Evolutionary conservation across 306 rosid species (phyloP).

Genomic region (Acmispon strigosus): DNA sequence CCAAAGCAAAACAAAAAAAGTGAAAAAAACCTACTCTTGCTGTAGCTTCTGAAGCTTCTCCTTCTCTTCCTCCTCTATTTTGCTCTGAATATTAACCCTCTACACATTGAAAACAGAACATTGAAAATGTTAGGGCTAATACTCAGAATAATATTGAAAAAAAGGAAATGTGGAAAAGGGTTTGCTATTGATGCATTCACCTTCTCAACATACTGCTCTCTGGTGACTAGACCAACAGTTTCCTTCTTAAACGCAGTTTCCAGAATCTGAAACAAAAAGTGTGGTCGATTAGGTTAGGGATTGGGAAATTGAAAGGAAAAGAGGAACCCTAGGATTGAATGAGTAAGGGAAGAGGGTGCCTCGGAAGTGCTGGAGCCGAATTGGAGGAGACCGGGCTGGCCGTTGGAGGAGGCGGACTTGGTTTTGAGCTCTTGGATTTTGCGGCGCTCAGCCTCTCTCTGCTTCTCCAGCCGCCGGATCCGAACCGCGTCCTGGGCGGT

Average conservation of each 20-base stretch:
- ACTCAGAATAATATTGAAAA: too few species aligned
- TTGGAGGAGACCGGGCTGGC: slow-evolving; percentile 94
- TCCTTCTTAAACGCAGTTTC: slow-evolving; percentile 98
- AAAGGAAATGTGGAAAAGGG: too few species aligned
- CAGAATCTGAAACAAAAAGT: slow-evolving; percentile 62
- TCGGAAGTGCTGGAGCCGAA: slow-evolving; percentile 95
- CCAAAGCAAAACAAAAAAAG: not conserved
- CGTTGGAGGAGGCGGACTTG: slow-evolving; percentile 70
- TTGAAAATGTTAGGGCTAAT: not conserved
- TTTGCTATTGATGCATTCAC: slow-evolving; percentile 19
- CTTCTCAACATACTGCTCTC: slow-evolving; percentile 96
- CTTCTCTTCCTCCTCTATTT: slow-evolving; percentile 97
- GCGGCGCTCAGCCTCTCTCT: slow-evolving; percentile 95
- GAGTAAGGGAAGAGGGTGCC: too few species aligned
- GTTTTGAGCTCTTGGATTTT: slow-evolving; percentile 92
- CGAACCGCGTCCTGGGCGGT: slow-evolving; percentile 94
- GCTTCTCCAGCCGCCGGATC: slow-evolving; percentile 93
- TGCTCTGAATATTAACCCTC: slow-evolving; percentile 87
- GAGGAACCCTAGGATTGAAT: not conserved
- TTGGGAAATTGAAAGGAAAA: not conserved
- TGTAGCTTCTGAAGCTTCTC: slow-evolving; percentile 94
- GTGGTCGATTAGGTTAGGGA: not conserved
- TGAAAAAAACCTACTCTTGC: slow-evolving; percentile 74
- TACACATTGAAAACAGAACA: slow-evolving; percentile 16
- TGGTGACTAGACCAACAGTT: slow-evolving; percentile 89